Evolutionary conservation across 2,329 filamentous ascomycete species (phyloP).

Genomic region (Aspergillus candidus): DNA sequence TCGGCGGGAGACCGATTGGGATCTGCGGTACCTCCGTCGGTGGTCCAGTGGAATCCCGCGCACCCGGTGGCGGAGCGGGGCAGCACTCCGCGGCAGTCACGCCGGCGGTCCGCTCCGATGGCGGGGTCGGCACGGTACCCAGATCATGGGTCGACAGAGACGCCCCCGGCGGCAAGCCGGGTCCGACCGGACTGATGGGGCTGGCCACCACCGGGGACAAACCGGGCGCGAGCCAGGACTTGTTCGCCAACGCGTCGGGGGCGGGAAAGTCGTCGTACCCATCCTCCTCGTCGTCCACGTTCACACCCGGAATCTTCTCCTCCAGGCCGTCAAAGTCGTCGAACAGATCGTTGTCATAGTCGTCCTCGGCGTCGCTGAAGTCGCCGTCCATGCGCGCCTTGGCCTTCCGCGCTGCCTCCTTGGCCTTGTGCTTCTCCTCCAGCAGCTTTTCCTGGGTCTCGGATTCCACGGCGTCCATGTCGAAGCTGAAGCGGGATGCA

Average conservation of each 20-base stretch:
- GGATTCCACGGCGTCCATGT: constrained; percentile 54
- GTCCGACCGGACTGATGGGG: constrained; percentile 22
- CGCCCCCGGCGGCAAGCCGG: constrained; percentile 8
- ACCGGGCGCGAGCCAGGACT: constrained; percentile 30
- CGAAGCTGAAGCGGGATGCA: constrained; percentile 60
- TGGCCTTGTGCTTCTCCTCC: constrained; percentile 56
- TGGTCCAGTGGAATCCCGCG: background rate
- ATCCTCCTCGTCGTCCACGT: constrained; percentile 41
- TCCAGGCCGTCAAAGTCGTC: constrained; percentile 41
- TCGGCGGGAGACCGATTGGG: background rate
- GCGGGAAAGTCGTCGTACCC: constrained; percentile 27
- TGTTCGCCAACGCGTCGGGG: constrained; percentile 19
- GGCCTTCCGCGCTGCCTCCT: constrained; percentile 42
- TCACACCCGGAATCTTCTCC: constrained; percentile 45
- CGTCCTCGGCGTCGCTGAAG: constrained; percentile 40
- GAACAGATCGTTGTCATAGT: constrained; percentile 40
- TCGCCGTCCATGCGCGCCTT: constrained; percentile 26
- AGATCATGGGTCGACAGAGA: background rate
- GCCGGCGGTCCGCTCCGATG: no score
- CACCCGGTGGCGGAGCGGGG: background rate
- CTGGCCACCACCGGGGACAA: constrained; percentile 33
- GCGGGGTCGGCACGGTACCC: no score
- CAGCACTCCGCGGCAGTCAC: no score
- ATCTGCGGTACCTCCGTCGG: background rate
- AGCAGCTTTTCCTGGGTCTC: constrained; percentile 55